Evolutionary conservation across 2,329 filamentous ascomycete genomes (phyloP), one percentile per base, ranked within the genome.

Genomic region (Diaporthe batatas): DNA sequence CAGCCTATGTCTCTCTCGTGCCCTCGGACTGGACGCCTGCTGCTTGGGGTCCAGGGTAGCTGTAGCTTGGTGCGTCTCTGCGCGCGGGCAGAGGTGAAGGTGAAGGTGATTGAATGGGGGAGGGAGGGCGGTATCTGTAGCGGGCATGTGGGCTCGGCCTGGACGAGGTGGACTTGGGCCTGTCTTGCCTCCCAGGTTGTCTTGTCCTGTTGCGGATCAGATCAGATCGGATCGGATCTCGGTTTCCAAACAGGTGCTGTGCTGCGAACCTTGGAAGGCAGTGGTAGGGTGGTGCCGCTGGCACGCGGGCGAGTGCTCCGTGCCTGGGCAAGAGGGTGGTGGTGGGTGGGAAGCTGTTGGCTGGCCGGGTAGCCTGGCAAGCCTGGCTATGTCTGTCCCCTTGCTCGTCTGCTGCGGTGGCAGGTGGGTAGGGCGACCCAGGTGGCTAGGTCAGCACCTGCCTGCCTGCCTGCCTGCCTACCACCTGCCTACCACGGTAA

Each of bases 121-220:
- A 25, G 62, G n/a, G n/a, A 53, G n/a, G 47, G 32, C 18, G 29
- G 34, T 39, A 25, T 67, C 53, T 53, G 62, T 39, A 67, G 62
- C n/a, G 62, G 47, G 36, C 62, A 67, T 67, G 62, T 67, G 62
- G 44, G 62, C 47, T 67, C 32, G 16, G 47, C 39, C 29, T 32
- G 53, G 62, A 39, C 44, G 44, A 25, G 44, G 44, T 51, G 44
- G 62, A 65, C 23, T 51, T n/a, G 47, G 47, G 12, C 29, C 21
- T 29, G 62, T 49, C 25, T 51, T 65, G 44, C 32, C 62, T 29
- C 5, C 29, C 29, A 29, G n/a, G n/a, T 51, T 67, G 42, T 51
- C 59, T 51, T 67, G 62, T 39, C 29, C 47, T 67, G 62, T 67
- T 67, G 62, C 62, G 53, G 62, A 67, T 67, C 62, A 67, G 62